Conservation (phyloP, 169 alveolate species). For the Cryptosporidium andersoni region DNA sequence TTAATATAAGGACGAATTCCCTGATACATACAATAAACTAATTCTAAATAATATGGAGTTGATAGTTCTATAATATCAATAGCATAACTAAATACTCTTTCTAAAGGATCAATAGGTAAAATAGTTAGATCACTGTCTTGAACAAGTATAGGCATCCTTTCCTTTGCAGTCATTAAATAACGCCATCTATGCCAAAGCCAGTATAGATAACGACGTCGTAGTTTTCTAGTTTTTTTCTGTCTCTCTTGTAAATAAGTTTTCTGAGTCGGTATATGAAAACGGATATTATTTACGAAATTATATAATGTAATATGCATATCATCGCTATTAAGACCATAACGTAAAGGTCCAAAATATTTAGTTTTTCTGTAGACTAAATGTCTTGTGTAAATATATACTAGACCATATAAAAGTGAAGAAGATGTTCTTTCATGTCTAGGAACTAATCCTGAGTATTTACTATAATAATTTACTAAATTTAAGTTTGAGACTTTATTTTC, state of each 20-base stretch:
- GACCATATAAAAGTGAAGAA: slow-evolving; percentile 47
- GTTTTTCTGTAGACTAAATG: slow-evolving; percentile 28
- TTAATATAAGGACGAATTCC: slow-evolving; percentile 48
- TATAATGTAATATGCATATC: slow-evolving; percentile 62
- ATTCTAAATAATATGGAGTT: slow-evolving; percentile 31
- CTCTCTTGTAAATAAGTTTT: slow-evolving; percentile 58
- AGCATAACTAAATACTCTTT: slow-evolving; percentile 45
- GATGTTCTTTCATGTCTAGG: slow-evolving; percentile 40
- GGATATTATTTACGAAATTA: slow-evolving; percentile 32
- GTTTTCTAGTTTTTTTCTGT: slow-evolving; percentile 34
- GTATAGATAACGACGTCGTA: slow-evolving; percentile 29
- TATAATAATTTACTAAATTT: slow-evolving; percentile 4
- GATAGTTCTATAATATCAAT: slow-evolving; percentile 47
- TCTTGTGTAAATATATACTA: slow-evolving; percentile 43
- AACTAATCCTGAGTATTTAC: slow-evolving; percentile 35
- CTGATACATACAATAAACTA: slow-evolving; percentile 34
- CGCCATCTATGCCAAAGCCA: slow-evolving; percentile 65
- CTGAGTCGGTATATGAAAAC: slow-evolving; percentile 58
- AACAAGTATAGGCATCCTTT: slow-evolving; percentile 67
- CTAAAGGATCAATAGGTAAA: slow-evolving; percentile 65
- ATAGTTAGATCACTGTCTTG: slow-evolving; percentile 8
- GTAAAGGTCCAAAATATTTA: slow-evolving; percentile 24
- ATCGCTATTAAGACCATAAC: slow-evolving; percentile 61
- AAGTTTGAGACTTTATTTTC: neutral
- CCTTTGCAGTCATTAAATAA: slow-evolving; percentile 57